Percentiles rank a stretch among this genome's conserved stretches.
These are phyloP conservation scores for Cordyceps fumosorosea DNA, from an alignment of 2,329 filamentous ascomycete genomes.

Conservation along the genomic window DNA sequence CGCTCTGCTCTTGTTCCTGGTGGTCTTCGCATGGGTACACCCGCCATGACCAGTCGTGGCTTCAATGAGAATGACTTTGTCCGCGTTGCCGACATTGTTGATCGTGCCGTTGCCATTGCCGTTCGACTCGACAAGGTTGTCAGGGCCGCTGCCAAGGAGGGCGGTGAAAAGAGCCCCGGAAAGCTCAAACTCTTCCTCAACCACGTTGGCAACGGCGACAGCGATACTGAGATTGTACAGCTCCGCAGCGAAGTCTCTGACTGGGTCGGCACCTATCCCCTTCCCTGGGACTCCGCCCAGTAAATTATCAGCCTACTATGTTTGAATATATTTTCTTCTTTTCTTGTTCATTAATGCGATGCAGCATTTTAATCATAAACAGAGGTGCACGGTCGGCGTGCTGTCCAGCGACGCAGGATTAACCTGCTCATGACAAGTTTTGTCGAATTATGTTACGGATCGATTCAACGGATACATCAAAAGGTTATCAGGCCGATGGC, in stretches of 20 bases:
- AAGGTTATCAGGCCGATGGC: not conserved
- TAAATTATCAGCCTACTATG: constrained; percentile 16
- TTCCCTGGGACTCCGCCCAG: constrained; percentile 54
- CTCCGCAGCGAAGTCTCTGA: constrained; percentile 68
- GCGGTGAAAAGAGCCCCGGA: constrained; percentile 57
- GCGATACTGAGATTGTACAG: constrained; percentile 64
- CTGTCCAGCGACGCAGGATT: not conserved
- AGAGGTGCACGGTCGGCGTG: not conserved
- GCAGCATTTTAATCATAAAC: not conserved
- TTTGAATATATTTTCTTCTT: constrained; percentile 10
- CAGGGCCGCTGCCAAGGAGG: constrained; percentile 60
- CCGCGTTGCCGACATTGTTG: constrained; percentile 77
- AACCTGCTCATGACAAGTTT: constrained; percentile 2
- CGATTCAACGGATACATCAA: constrained; percentile 3
- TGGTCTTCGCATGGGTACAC: constrained; percentile 88
- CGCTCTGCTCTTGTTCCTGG: constrained; percentile 89
- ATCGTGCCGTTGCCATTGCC: constrained; percentile 74
- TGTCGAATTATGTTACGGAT: not conserved
- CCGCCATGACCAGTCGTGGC: constrained; percentile 96
- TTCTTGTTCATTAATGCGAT: not conserved
- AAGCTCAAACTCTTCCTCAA: constrained; percentile 63
- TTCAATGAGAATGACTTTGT: constrained; percentile 84
- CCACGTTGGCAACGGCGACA: constrained; percentile 60
- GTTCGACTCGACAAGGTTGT: constrained; percentile 68
- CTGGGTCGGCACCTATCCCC: constrained; percentile 68